Conservation (phyloP, 2,329 filamentous ascomycete species). For the Aspergillus sp. region DNA sequence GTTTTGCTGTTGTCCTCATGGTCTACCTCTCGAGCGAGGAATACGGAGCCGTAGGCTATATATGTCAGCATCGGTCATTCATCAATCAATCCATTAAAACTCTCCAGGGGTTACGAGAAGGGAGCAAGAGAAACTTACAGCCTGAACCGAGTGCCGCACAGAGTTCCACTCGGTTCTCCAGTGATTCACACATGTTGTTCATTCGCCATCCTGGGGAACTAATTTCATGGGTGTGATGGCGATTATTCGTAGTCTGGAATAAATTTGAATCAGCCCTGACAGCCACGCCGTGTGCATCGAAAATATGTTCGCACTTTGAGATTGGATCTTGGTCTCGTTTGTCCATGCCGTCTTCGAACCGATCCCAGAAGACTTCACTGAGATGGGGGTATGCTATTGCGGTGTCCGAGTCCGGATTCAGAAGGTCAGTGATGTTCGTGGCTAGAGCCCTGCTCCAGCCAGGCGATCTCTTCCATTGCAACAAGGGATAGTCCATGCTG, state of each 20-base stretch:
- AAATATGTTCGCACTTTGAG: not conserved
- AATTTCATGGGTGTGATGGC: no score
- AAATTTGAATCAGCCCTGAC: not conserved
- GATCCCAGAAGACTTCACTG: not conserved
- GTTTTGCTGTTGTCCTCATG: not conserved
- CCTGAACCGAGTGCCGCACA: slow-evolving; percentile 14
- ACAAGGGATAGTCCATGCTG: not conserved
- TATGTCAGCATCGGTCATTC: slow-evolving; percentile 5
- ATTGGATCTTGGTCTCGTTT: not conserved
- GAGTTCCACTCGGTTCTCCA: slow-evolving; percentile 4
- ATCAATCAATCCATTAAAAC: no score
- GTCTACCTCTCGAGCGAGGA: slow-evolving; percentile 10
- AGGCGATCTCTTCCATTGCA: not conserved
- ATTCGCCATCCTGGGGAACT: no score
- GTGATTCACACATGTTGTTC: not conserved
- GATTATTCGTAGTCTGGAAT: not conserved
- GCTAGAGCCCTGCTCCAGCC: not conserved
- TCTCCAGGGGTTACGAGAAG: no score
- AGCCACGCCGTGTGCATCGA: not conserved
- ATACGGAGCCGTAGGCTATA: slow-evolving; percentile 15
- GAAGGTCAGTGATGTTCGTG: not conserved
- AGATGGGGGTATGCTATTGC: not conserved
- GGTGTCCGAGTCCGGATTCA: not conserved
- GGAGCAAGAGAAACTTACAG: slow-evolving; percentile 7
- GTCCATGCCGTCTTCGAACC: not conserved